Evolutionary conservation across 2,329 filamentous ascomycete genomes (phyloP), one percentile per base, ranked within the genome.

Genomic region (Penicillium griseofulvum): DNA sequence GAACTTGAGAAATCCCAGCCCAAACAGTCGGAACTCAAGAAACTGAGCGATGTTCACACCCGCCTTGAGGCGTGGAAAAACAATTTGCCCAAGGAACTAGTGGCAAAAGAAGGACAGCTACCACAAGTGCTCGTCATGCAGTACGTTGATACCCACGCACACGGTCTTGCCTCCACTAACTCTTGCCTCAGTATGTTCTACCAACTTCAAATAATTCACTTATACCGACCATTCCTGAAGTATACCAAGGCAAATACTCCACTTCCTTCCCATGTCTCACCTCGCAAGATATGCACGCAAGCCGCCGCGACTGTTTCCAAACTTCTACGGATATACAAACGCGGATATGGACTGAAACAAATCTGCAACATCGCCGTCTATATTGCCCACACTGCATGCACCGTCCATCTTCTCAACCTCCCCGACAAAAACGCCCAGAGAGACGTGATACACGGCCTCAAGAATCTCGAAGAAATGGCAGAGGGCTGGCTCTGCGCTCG

Each of bases 291-390:
- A 51, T 97, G 93, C 74, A 94, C 91, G 0, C 89, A 93, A 67
- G 92, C 94, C 50, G 93, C 94, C 0, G 86, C 87, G 2, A 87
- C 87, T 60, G 94, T 97, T 52, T 97, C 92, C 0, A 97, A 97
- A 68, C 79, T 97, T n/a, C 87, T 97, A 76, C 87, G 94, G 0
- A 78, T 97, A 1, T 99, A 97, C 76, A 97, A 96, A 72, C 90
- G 93, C 63, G 87, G 87, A 1, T 95, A 96, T 72, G 91, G 93
- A 10, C 77, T 97, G 12, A 86, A 91, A 5, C 93, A 97, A 70
- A 96, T 99, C 33, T 96, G 90, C 76, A 97, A 97, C 68, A 91
- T 97, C 65, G 92, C 89, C 3, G 91, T 97, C 0, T 99, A 99
- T 72, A 97, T 97, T 75, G 83, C 89, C 0, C 93, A 97, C 71